phyloP scores from a whole-genome alignment of 2,329 filamentous ascomycete species.

The Septoria petroselini region DNA sequence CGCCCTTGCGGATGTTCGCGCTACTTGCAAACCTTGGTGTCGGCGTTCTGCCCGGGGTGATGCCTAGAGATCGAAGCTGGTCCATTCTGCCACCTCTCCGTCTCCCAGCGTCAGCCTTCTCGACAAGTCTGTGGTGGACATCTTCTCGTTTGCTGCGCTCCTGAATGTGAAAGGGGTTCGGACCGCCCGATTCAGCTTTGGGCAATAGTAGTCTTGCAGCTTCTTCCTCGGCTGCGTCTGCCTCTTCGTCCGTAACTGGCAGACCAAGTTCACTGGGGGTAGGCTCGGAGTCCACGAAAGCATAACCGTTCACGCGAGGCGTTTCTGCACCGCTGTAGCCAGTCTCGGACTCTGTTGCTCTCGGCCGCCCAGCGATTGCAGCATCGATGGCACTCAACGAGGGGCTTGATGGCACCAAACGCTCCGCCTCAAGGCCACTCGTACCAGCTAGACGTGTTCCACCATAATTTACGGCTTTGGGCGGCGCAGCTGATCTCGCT shows the following conservation, averaged over 20 bases:
- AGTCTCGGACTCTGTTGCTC: slow-evolving; percentile 59
- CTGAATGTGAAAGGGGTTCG: slow-evolving; percentile 76
- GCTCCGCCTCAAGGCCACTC: slow-evolving; percentile 27
- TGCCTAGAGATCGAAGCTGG: slow-evolving; percentile 37
- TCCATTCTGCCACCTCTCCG: slow-evolving; percentile 54
- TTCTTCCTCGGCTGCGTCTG: slow-evolving; percentile 37
- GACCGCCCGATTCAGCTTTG: slow-evolving; percentile 52
- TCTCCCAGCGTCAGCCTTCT: slow-evolving; percentile 71
- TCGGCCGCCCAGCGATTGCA: slow-evolving; percentile 72
- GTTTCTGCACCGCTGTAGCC: slow-evolving; percentile 69
- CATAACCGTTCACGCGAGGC: slow-evolving; percentile 86
- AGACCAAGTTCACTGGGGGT: slow-evolving; percentile 56
- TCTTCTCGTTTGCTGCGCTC: slow-evolving; percentile 73
- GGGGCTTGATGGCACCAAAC: slow-evolving; percentile 65
- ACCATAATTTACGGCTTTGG: slow-evolving; percentile 72
- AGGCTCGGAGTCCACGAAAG: slow-evolving; percentile 83
- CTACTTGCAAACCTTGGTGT: slow-evolving; percentile 66
- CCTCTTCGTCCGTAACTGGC: slow-evolving; percentile 36
- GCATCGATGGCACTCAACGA: slow-evolving; percentile 80
- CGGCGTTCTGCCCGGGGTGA: slow-evolving; percentile 52
- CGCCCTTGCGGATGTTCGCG: slow-evolving; percentile 45
- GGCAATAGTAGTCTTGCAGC: slow-evolving; percentile 44
- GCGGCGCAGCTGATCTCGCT: slow-evolving; percentile 66
- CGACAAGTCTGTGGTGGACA: slow-evolving; percentile 82
- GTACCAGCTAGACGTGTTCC: slow-evolving; percentile 68